phyloP scores from a whole-genome alignment of 2,329 filamentous ascomycete species.

The Diaporthe citri region DNA sequence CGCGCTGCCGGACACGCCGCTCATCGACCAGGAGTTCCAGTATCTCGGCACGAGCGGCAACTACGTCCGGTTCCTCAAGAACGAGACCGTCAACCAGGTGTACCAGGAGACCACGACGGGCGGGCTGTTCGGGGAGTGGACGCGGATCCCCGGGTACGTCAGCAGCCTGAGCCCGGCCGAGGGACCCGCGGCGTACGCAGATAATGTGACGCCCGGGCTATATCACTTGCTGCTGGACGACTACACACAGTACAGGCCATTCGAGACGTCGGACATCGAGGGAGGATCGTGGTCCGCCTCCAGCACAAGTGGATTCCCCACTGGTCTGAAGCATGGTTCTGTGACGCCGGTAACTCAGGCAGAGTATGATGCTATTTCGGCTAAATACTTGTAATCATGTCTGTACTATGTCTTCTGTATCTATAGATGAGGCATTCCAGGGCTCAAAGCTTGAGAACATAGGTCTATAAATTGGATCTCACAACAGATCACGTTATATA shows the following conservation, averaged over 20 bases:
- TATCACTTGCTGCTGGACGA: conserved; percentile 60
- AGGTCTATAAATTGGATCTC: not conserved
- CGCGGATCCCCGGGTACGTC: conserved; percentile 53
- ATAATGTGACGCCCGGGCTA: conserved; percentile 50
- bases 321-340: conserved; percentile 61
- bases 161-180: conserved; percentile 49
- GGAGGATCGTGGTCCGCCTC: conserved; percentile 54
- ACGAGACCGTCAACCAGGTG: conserved; percentile 61
- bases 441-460: no score
- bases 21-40: conserved; percentile 65
- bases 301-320: conserved; percentile 54
- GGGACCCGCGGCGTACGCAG: conserved; percentile 54
- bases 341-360: conserved; percentile 58
- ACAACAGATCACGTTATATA: not conserved
- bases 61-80: conserved; percentile 64
- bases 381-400: conserved; percentile 10
- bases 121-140: conserved; percentile 64
- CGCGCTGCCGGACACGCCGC: conserved; percentile 53
- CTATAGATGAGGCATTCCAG: not conserved
- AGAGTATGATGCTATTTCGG: conserved; percentile 52
- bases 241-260: conserved; percentile 59
- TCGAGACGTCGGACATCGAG: conserved; percentile 55
- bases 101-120: conserved; percentile 59
- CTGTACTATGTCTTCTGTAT: not conserved
- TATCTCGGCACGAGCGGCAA: conserved; percentile 54